Percentiles rank a stretch among this genome's conserved stretches.
Evolutionary conservation across 2,329 filamentous ascomycete genomes (phyloP).

Genomic region (Hypoxylon sp.): DNA sequence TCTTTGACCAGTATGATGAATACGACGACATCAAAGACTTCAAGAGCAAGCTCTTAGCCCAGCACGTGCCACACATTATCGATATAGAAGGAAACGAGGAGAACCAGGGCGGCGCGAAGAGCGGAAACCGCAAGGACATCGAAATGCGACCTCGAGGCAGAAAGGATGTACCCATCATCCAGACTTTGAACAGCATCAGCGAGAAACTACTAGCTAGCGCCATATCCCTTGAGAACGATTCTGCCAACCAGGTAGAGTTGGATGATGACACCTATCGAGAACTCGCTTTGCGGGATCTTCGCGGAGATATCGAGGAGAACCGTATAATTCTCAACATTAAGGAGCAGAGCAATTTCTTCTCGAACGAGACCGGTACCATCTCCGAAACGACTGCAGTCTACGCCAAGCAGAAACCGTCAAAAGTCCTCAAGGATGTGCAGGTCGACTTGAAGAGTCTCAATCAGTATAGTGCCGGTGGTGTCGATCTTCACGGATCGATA

Average conservation of each 20-base stretch:
- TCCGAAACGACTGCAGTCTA: conserved; percentile 66
- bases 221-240: conserved; percentile 79
- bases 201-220: conserved; percentile 94
- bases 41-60: conserved; percentile 66
- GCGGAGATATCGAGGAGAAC: conserved; percentile 77
- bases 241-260: conserved; percentile 72
- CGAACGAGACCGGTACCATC: conserved; percentile 64
- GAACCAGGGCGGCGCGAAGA: conserved; percentile 84
- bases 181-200: conserved; percentile 88
- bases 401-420: conserved; percentile 75
- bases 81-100: conserved; percentile 95
- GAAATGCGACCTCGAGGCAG: conserved; percentile 83
- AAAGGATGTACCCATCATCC: conserved; percentile 86
- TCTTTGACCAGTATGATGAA: conserved; percentile 89
- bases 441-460: conserved; percentile 69
- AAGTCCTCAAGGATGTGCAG: conserved; percentile 75
- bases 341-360: conserved; percentile 87
- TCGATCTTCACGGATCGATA: conserved; percentile 73
- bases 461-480: conserved; percentile 61
- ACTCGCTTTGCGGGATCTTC: conserved; percentile 83
- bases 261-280: conserved; percentile 81
- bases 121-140: conserved; percentile 87
- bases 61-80: conserved; percentile 87
- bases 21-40: conserved; percentile 72
- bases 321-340: conserved; percentile 88